phyloP scores from a whole-genome alignment of 495 filamentous ascomycete genomes.

The Durotheca rogersii region DNA sequence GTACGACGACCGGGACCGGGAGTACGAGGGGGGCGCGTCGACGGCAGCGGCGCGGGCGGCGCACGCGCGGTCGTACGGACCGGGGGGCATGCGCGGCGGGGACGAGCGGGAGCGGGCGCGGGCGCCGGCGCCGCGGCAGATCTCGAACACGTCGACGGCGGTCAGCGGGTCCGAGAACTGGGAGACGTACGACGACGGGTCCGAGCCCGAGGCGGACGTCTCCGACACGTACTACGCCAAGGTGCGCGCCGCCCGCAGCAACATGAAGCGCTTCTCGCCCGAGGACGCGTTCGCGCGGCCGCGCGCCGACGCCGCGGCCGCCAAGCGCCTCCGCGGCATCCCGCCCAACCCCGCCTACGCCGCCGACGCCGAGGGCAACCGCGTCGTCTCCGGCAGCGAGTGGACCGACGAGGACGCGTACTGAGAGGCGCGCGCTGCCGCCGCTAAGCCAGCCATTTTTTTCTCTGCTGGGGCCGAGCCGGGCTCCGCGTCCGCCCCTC shows the following conservation, averaged over 20 bases:
- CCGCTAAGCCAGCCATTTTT: no score
- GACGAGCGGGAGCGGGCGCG: slow-evolving; percentile 45
- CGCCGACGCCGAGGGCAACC: slow-evolving; percentile 50
- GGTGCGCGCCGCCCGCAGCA: slow-evolving; percentile 59
- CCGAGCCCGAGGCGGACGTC: slow-evolving; percentile 70
- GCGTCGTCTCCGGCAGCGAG: slow-evolving; percentile 54
- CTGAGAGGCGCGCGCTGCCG: no score
- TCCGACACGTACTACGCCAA: slow-evolving; percentile 77
- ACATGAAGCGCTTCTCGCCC: slow-evolving; percentile 48
- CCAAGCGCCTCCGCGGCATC: slow-evolving; percentile 41
- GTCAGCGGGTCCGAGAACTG: slow-evolving; percentile 88
- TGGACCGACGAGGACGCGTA: slow-evolving; percentile 59
- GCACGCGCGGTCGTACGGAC: slow-evolving; percentile 18
- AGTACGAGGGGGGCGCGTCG: no score
- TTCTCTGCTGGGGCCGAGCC: slow-evolving; percentile 10
- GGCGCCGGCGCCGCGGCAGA: slow-evolving; percentile 55
- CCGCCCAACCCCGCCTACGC: no score
- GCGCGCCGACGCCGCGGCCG: slow-evolving; percentile 32
- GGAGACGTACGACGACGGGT: slow-evolving; percentile 85
- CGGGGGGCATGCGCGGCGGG: slow-evolving; percentile 44
- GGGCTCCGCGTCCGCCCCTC: background rate
- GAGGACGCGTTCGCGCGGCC: slow-evolving; percentile 59
- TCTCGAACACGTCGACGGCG: slow-evolving; percentile 67
- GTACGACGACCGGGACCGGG: slow-evolving; percentile 63
- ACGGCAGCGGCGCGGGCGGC: slow-evolving; percentile 25